These are phyloP conservation scores for Penicillium dipodomyicola DNA, from an alignment of 495 filamentous ascomycete genomes.

Conservation along the genomic window DNA sequence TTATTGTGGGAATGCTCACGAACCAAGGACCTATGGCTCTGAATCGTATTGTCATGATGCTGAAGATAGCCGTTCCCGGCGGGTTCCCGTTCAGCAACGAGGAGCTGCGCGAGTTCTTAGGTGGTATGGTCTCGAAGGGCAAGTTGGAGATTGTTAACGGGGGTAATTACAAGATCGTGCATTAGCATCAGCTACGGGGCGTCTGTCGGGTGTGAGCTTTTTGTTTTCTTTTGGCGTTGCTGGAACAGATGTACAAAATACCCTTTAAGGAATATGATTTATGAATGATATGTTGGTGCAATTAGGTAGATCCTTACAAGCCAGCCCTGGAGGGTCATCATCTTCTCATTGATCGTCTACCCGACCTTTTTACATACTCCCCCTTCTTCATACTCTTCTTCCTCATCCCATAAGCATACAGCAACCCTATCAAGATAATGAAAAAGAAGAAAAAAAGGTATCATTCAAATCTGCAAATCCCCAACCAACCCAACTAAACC, in stretches of 20 bases:
- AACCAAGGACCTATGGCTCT: conserved; percentile 81
- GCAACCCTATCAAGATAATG: background rate
- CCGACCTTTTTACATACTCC: background rate
- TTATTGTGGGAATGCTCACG: conserved; percentile 91
- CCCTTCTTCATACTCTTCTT: background rate
- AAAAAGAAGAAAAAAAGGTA: conserved; percentile 16
- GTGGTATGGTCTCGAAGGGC: conserved; percentile 66
- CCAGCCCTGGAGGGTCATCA: background rate
- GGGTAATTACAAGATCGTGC: conserved; percentile 64
- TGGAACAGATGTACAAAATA: conserved; percentile 3
- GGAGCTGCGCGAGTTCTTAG: conserved; percentile 73
- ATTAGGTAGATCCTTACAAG: background rate
- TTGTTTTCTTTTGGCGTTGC: background rate
- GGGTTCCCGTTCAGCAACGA: conserved; percentile 82
- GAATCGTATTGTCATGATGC: conserved; percentile 84
- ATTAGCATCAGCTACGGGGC: conserved; percentile 17
- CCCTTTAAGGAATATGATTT: conserved; percentile 3
- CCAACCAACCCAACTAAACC: conserved; percentile 1
- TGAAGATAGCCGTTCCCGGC: conserved; percentile 82
- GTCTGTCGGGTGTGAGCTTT: background rate
- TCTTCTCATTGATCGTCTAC: background rate
- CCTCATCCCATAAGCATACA: background rate
- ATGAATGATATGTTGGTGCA: background rate
- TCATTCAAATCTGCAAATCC: conserved; percentile 16
- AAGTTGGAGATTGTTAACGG: conserved; percentile 67